A percentile compares a stretch with the other conserved stretches of the same genome.
Conservation (phyloP, 176 grass and related monocot species). For the Puya raimondii region DNA sequence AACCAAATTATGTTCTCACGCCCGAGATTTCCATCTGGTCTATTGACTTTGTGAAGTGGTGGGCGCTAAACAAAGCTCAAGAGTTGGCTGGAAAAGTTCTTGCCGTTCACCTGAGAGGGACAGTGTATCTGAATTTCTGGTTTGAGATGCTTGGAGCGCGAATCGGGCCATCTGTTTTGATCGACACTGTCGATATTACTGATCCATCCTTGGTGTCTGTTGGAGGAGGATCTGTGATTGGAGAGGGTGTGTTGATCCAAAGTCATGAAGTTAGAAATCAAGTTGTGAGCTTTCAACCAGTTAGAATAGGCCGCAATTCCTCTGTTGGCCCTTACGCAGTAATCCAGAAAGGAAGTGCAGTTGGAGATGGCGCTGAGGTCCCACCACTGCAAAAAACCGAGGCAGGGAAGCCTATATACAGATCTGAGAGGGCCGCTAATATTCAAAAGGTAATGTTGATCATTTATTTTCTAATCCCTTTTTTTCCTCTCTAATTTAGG, state of each 20-base stretch:
- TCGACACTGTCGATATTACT: conserved; percentile 61
- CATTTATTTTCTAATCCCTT: neutral
- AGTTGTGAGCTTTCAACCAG: conserved; percentile 35
- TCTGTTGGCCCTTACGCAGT: conserved; percentile 48
- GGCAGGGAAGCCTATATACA: conserved; percentile 22
- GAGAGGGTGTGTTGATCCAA: conserved; percentile 55
- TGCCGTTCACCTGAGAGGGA: conserved; percentile 57
- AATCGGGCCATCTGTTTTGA: conserved; percentile 49
- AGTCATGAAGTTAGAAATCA: conserved; percentile 52
- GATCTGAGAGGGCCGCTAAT: conserved; percentile 19
- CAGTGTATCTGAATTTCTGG: conserved; percentile 62
- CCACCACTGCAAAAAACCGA: conserved; percentile 39
- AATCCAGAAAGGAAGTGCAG: conserved; percentile 42
- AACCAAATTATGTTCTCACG: conserved; percentile 60
- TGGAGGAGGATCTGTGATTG: conserved; percentile 44
- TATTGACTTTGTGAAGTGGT: conserved; percentile 68
- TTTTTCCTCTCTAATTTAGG: neutral
- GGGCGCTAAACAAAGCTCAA: conserved; percentile 57
- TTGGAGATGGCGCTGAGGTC: conserved; percentile 28
- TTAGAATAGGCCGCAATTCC: conserved; percentile 44
- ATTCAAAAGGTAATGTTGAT: conserved; percentile 26
- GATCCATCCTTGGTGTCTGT: conserved; percentile 49
- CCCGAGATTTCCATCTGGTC: conserved; percentile 61
- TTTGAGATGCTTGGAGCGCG: conserved; percentile 60
- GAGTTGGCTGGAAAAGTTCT: conserved; percentile 49